These are phyloP conservation scores for Globisporangium iwayamae DNA, from an alignment of 352 stramenopile genomes.

Conservation along the genomic window DNA sequence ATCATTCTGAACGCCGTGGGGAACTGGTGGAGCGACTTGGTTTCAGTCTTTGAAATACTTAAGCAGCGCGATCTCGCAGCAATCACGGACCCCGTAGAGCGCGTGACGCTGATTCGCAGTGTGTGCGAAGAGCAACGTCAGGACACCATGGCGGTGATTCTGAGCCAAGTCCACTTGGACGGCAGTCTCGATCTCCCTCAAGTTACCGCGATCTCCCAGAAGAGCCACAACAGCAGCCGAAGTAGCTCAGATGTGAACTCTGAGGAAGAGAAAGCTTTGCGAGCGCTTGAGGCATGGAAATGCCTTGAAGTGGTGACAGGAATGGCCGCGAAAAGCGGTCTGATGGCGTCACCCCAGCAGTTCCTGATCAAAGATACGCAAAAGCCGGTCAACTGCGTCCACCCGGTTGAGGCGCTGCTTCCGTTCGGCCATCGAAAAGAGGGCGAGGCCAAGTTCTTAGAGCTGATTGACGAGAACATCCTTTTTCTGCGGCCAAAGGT, in stretches of 20 bases:
- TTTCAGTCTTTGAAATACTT: slow-evolving; percentile 37
- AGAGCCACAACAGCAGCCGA: neutral
- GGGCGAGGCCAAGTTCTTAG: slow-evolving; percentile 60
- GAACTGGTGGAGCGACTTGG: slow-evolving; percentile 75
- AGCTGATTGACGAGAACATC: slow-evolving; percentile 50
- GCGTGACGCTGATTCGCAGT: slow-evolving; percentile 32
- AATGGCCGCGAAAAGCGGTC: slow-evolving; percentile 24
- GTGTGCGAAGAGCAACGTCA: slow-evolving; percentile 42
- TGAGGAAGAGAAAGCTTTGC: slow-evolving; percentile 33
- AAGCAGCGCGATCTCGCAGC: slow-evolving; percentile 20
- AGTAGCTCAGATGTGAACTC: neutral
- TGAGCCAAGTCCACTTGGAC: slow-evolving; percentile 38
- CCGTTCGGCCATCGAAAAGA: slow-evolving; percentile 56
- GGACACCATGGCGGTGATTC: slow-evolving; percentile 25
- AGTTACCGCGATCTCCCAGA: neutral
- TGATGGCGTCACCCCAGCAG: slow-evolving; percentile 40
- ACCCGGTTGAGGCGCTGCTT: slow-evolving; percentile 50
- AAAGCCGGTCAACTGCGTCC: slow-evolving; percentile 43
- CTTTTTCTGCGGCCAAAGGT: slow-evolving; percentile 70
- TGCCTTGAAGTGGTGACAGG: slow-evolving; percentile 55
- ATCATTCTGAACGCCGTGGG: slow-evolving; percentile 39
- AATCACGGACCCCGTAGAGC: slow-evolving; percentile 23
- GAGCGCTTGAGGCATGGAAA: slow-evolving; percentile 57
- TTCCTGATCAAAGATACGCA: slow-evolving; percentile 35
- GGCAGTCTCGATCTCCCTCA: slow-evolving; percentile 24